These are phyloP conservation scores for Pseudognaphalium luteoalbum DNA, from an alignment of 129 eudicot genomes.

Conservation along the genomic window DNA sequence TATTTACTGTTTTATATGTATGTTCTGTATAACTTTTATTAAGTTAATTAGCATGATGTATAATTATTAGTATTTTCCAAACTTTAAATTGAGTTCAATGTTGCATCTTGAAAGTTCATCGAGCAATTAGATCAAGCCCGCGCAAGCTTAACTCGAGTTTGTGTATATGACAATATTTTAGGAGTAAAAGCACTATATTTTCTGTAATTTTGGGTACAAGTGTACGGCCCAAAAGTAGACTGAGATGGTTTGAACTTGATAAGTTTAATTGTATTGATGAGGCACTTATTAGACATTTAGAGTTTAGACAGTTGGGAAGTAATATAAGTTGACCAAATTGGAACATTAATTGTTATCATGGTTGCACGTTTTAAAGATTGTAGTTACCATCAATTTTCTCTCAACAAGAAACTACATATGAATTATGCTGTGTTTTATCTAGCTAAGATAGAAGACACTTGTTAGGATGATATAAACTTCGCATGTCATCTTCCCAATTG, in stretches of 20 bases:
- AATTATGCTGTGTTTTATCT: background rate
- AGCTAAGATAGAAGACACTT: background rate
- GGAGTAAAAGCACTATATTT: too few species aligned
- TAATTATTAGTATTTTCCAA: too few species aligned
- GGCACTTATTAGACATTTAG: constrained; percentile 20
- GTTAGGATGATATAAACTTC: background rate
- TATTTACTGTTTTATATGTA: too few species aligned
- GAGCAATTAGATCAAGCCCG: background rate
- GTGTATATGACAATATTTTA: constrained; percentile 7
- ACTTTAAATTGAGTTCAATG: too few species aligned
- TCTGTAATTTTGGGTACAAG: background rate
- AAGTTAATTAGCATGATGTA: too few species aligned
- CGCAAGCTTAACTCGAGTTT: background rate
- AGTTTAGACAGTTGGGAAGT: constrained; percentile 36
- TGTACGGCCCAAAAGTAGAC: background rate
- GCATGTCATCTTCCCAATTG: background rate
- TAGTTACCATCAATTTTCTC: constrained; percentile 31
- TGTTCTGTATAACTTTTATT: too few species aligned
- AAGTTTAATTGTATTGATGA: background rate
- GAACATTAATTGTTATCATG: constrained; percentile 27
- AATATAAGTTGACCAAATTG: constrained; percentile 29
- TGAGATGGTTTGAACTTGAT: background rate
- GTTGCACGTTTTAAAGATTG: constrained; percentile 20
- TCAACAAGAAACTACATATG: constrained; percentile 35
- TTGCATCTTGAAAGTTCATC: background rate